Evolutionary conservation across 164 flowering plant genomes (phyloP).

Genomic region (Brasenia schreberi): DNA sequence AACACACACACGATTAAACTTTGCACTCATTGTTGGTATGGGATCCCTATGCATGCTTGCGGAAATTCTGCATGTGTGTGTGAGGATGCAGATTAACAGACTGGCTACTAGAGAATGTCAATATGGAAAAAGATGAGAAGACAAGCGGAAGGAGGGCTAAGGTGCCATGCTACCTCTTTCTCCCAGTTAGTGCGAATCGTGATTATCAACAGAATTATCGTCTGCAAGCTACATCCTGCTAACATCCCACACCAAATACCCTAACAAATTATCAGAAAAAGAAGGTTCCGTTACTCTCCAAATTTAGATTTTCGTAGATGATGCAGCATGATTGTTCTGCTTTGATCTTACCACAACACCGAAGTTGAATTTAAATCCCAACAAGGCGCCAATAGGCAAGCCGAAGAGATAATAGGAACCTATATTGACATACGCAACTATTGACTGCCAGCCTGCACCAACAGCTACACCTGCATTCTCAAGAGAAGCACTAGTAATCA

Average conservation of each 20-base stretch:
- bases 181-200: constrained; percentile 29
- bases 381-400: constrained; percentile 33
- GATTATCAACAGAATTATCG: constrained; percentile 17
- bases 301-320: no score
- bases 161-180: constrained; percentile 21
- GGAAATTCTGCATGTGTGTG: not conserved
- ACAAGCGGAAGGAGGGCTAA: no score
- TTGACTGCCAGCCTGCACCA: constrained; percentile 55
- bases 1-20: not conserved
- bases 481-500: not conserved
- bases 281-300: no score
- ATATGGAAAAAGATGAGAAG: not conserved
- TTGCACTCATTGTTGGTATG: no score
- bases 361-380: constrained; percentile 28
- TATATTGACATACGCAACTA: constrained; percentile 32
- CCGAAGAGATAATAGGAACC: constrained; percentile 45
- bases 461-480: constrained; percentile 39
- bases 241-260: constrained; percentile 44
- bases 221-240: constrained; percentile 24
- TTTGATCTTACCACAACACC: constrained; percentile 14
- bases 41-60: not conserved
- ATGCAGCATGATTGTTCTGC: not conserved
- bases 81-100: not conserved
- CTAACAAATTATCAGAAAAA: constrained; percentile 4
- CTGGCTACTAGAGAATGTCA: not conserved